These are phyloP conservation scores for Sporobolomyces roseus DNA, from an alignment of 768 basidiomycete species.

Conservation along the genomic window DNA sequence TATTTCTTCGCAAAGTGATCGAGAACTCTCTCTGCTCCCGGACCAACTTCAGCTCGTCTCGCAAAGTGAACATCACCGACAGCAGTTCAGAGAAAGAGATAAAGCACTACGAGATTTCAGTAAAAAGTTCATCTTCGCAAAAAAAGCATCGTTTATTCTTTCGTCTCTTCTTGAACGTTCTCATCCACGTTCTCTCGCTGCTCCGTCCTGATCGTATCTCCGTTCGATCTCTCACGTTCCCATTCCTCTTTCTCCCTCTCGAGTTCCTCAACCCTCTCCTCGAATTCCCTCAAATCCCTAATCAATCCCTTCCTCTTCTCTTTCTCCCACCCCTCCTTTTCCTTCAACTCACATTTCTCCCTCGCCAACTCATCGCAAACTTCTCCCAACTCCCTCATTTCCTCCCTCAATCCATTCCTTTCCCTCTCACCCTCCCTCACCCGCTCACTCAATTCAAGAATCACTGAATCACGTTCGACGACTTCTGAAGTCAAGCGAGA, in stretches of 20 bases:
- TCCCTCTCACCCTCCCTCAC: neutral
- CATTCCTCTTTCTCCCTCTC: neutral
- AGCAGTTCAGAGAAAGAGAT: too few relatives aligned
- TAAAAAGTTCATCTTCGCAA: too few relatives aligned
- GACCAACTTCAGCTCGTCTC: too few relatives aligned
- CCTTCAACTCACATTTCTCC: neutral
- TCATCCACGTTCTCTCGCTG: too few relatives aligned
- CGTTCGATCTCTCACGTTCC: neutral
- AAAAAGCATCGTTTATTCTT: neutral
- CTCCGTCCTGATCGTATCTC: neutral
- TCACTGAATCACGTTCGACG: neutral
- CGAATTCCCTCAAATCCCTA: neutral
- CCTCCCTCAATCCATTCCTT: neutral
- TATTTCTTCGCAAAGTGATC: too few relatives aligned
- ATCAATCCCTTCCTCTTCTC: conserved; percentile 15
- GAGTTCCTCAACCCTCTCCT: neutral
- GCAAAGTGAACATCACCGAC: too few relatives aligned
- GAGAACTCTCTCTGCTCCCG: too few relatives aligned
- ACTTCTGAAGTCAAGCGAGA: neutral
- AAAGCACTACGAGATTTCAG: too few relatives aligned
- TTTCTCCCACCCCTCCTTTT: neutral
- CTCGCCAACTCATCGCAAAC: neutral
- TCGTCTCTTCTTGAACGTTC: neutral
- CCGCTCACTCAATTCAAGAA: neutral
- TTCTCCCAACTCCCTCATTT: neutral